Base-by-base conservation (phyloP, 192 early-diverging fungal genomes). In the Kickxella alabastrina region DNA sequence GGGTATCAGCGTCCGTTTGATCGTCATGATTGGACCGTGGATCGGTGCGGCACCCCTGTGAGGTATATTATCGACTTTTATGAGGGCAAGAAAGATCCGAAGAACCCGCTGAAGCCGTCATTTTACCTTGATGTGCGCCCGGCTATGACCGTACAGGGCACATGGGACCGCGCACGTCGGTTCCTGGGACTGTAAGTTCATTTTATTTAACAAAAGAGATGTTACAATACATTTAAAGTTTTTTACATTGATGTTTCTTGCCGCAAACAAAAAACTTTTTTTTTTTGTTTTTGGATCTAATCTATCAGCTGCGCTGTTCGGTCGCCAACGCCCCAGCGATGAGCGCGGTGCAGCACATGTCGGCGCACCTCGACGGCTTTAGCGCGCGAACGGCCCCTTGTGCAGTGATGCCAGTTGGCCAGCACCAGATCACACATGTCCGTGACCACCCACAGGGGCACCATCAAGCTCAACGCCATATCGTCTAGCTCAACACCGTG, bases 41-140 rank as follows among this genome's bases (percentile, higher is more conserved):
- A 92, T 59, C 68, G 93, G n/a, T 97, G 93, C 46, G 93, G 91
- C 14, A 83, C 87, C 57, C 68, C 78, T 5, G 87, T 93, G 7
- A 80, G 80, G 1, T 97, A 97, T 54, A 80, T 97, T 7, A 93
- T 97, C 52, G 93, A 96, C 44, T 96, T 90, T 61, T 96, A 96
- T 57, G 77, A 83, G 9, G 93, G 91, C 32, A 79, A 63, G 21
- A 13, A 32, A 57, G 81, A 52, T 63, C 75, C 26, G 50, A 67
- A 6, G 47, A 65, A 44, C 78, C 83, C 49, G 42, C 58, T 36
- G 41, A 68, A 8, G 28, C 68, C 75, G 3, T 81, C 80, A 17
- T 93, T 97, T 44, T 94, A 85, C 46, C 65, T 97, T 43, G 93
- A 97, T 68, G 93, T 94, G 6, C 79, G 93, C 15, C 93, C 93